Evolutionary conservation across 176 grass and related monocot genomes (phyloP).

Genomic region (Zoysia pacifica): DNA sequence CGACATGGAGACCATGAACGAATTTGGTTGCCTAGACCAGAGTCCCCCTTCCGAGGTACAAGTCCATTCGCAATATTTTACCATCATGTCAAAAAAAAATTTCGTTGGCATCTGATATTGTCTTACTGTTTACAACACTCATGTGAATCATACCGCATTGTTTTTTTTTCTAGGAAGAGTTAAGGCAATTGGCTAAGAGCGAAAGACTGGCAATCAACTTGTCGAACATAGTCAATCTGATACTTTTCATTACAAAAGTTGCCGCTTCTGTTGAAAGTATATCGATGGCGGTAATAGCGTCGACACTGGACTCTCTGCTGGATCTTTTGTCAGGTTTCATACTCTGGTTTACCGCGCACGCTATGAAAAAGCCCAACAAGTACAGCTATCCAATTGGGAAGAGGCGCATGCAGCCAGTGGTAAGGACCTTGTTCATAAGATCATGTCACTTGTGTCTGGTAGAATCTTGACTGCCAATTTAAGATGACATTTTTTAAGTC

Average conservation of each 20-base stretch:
- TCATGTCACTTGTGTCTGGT: not conserved
- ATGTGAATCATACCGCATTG: not conserved
- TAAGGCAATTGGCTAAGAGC: conserved; percentile 56
- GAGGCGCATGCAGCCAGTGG: conserved; percentile 94
- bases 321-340: conserved; percentile 92
- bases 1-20: conserved; percentile 85
- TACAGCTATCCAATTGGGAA: conserved; percentile 94
- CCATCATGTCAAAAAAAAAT: not conserved
- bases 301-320: conserved; percentile 82
- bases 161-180: conserved; percentile 62
- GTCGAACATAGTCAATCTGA: conserved; percentile 70
- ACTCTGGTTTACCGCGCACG: conserved; percentile 78
- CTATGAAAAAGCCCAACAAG: conserved; percentile 90
- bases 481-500: not conserved
- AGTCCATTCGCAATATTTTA: not conserved
- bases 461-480: not conserved
- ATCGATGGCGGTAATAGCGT: conserved; percentile 96
- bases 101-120: not conserved
- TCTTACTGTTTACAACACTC: not conserved
- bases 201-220: conserved; percentile 76
- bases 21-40: conserved; percentile 51
- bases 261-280: conserved; percentile 53
- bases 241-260: conserved; percentile 84
- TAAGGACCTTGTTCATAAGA: conserved; percentile 34
- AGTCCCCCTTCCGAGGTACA: conserved; percentile 68